Evolutionary conservation across 2,329 filamentous ascomycete genomes (phyloP), one percentile per base, ranked within the genome.

Genomic region (Fusarium tupiense): DNA sequence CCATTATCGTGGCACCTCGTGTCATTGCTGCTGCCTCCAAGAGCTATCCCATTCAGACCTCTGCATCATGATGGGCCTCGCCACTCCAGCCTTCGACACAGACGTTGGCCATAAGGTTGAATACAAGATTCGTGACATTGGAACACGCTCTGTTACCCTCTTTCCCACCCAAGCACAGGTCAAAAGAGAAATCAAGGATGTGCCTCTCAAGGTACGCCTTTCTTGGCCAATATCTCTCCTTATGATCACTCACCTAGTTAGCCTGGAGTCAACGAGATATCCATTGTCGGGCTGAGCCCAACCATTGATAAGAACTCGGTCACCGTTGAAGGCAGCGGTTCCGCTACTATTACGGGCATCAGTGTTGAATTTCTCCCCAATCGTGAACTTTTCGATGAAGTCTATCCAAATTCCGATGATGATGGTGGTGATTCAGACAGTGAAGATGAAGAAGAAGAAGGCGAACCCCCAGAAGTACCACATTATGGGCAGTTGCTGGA

Each of bases 131-230:
- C 86, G 87, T 49, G 86, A 91, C 56, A 82, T 92, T 37, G 77
- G 83, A 14, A 92, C 91, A 40, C 88, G 88, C 57, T 88, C 87
- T 1, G 90, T 93, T 22, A 90, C 88, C 1, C 85, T 93, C 46
- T 92, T 91, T 67, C 91, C 91, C 1, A 84, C 84, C 5, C 84
- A 88, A 71, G 91, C 91, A 4, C 90, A 91, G 54, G 81, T 93
- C 37, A 85, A 88, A 19, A 86, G 91, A 33, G 88, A 91, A 61
- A 86, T 93, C 77, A 87, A 86, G 65, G 82, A 88, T 72, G 82
- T 92, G 22, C 64, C 72, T 46, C 76, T 82, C 41, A 78, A 79
- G 66, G 80, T 80, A 65, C 50, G 71, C 41, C 26, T 31, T 14
- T 22, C 20, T 20, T 20, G 22, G 12, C n/a, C 31, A 46, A 19